Conservation (phyloP, 2,329 filamentous ascomycete species). For the Exophiala sp. region DNA sequence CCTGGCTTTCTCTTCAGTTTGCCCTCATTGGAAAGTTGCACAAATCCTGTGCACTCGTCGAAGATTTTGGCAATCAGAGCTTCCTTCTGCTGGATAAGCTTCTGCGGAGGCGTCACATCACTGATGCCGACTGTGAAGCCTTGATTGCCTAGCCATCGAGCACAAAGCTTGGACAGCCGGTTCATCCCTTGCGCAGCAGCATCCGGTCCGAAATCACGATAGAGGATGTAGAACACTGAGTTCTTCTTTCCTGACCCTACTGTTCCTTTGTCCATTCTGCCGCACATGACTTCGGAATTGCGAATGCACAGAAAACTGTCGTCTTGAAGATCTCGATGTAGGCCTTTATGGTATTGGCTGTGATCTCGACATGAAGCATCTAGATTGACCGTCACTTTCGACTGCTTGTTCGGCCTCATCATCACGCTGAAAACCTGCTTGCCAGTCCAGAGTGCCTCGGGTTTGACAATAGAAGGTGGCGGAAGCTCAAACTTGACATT, state of each 20-base stretch:
- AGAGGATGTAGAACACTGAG: constrained; percentile 93
- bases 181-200: constrained; percentile 92
- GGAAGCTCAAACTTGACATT: constrained; percentile 77
- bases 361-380: constrained; percentile 87
- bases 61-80: constrained; percentile 73
- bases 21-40: constrained; percentile 72
- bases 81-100: constrained; percentile 69
- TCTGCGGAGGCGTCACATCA: constrained; percentile 80
- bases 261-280: constrained; percentile 94
- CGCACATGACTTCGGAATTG: constrained; percentile 97
- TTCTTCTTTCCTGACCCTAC: constrained; percentile 98
- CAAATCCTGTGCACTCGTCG: constrained; percentile 55
- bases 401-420: constrained; percentile 83
- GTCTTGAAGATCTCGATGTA: constrained; percentile 63
- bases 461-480: constrained; percentile 80
- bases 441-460: constrained; percentile 86
- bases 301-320: constrained; percentile 90
- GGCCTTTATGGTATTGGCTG: constrained; percentile 58
- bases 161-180: constrained; percentile 82
- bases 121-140: constrained; percentile 96
- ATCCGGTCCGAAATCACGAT: constrained; percentile 89
- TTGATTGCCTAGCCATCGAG: constrained; percentile 79
- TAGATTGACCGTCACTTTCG: constrained; percentile 79
- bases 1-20: constrained; percentile 82
- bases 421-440: constrained; percentile 94